A percentile compares a stretch with the other conserved stretches of the same genome.
phyloP scores from a whole-genome alignment of 2,329 filamentous ascomycete genomes.

The Corinectria fuckeliana region DNA sequence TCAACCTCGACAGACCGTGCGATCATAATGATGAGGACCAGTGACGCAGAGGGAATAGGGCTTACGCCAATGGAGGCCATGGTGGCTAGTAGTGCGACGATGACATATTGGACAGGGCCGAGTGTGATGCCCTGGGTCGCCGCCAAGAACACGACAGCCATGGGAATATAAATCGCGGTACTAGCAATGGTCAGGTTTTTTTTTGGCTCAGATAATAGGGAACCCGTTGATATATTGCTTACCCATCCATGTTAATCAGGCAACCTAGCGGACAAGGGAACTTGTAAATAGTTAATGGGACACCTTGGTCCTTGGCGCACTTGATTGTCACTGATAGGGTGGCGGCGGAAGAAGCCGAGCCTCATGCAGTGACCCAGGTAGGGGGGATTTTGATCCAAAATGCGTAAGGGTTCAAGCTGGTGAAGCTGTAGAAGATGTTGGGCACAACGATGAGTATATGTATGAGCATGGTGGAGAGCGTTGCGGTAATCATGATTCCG shows the following conservation, averaged over 20 bases:
- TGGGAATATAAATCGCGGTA: slow-evolving; percentile 63
- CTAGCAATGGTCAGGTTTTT: slow-evolving; percentile 30
- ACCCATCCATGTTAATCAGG: slow-evolving; percentile 59
- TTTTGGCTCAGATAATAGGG: neutral
- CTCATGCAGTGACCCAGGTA: slow-evolving; percentile 62
- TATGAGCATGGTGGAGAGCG: slow-evolving; percentile 53
- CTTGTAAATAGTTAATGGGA: slow-evolving; percentile 52
- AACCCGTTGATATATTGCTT: slow-evolving; percentile 6
- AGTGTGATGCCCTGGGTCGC: slow-evolving; percentile 55
- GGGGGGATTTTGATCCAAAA: slow-evolving; percentile 56
- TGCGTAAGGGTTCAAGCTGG: slow-evolving; percentile 53
- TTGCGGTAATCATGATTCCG: slow-evolving; percentile 56
- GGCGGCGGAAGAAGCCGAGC: slow-evolving; percentile 58
- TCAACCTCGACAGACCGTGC: slow-evolving; percentile 52
- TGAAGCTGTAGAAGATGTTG: slow-evolving; percentile 48
- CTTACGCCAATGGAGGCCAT: slow-evolving; percentile 61
- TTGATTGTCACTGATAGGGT: slow-evolving; percentile 58
- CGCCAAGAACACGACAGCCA: slow-evolving; percentile 59
- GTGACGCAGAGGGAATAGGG: slow-evolving; percentile 58
- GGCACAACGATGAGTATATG: slow-evolving; percentile 56
- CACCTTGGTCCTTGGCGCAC: slow-evolving; percentile 46
- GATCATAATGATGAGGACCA: slow-evolving; percentile 61
- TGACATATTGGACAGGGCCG: slow-evolving; percentile 53
- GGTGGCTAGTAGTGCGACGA: slow-evolving; percentile 56
- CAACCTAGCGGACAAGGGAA: slow-evolving; percentile 57